Base-by-base conservation (phyloP, 1,284 basidiomycete species). In the Schizophyllum commune region DNA sequence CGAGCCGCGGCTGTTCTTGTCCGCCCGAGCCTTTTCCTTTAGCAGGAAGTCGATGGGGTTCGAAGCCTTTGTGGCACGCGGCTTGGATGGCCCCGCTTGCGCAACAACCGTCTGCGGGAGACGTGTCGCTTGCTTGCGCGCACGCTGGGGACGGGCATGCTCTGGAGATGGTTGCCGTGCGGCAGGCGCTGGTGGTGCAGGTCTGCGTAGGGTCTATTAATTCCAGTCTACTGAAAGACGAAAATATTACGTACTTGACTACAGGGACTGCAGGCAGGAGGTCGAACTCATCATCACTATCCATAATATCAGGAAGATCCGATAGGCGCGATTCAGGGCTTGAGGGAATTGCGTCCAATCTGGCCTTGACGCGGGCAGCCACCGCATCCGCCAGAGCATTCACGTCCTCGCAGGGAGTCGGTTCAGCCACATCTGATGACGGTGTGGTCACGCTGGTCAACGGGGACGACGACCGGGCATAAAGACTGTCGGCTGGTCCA, bases 21-120 rank as follows among this genome's bases (percentile, higher is more conserved):
- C 75, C 20, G 77, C 76, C 6, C 68, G 63, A 27, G 70, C 71
- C 66, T 84, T 84, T 68, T 86, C 84, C 61, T 75, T 79, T 32
- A 86, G 68, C 56, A 87, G 73, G 1, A 73, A 74, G 53, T 77
- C 78, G 32, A 89, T 73, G 5, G 87, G 86, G 64, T 85, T 79
- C 27, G 56, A 8, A 63, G 73, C 79, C 51, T 65, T 73, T 71
- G 61, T 47, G 9, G 39, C 39, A 8, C 39, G 39, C 2, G 9
- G 39, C 39, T 47, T 11, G 17, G 39, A 47, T 11, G 39, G 39
- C 17, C 39, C 39, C 3, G 39, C 39, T 47, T 47, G 60, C 33
- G 62, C 55, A 27, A 20, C 32, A 39, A 58, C 58, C 6, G 47
- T 52, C 21, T 58, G 58, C 32, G 51, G 51, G 33, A 33, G 54